These are phyloP conservation scores for Diophrys appendiculata DNA, from an alignment of 73 alveolate species.

Conservation along the genomic window DNA sequence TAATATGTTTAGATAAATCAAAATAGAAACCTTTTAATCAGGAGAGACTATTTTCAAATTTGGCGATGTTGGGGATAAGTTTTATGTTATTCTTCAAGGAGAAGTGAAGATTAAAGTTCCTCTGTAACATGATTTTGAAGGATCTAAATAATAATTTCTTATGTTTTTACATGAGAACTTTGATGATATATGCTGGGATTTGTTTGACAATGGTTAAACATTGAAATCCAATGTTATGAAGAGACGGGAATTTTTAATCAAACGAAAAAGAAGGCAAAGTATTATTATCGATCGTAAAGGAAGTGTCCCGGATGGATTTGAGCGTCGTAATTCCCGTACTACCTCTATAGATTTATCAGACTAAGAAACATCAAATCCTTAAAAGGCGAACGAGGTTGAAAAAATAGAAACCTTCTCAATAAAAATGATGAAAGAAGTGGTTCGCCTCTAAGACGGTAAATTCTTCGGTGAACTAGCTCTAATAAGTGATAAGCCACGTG, in stretches of 20 bases:
- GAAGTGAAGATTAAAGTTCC: neutral
- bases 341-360: no score
- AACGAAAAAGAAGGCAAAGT: neutral
- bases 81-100: neutral
- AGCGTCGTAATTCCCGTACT: no score
- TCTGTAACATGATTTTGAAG: neutral
- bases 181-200: neutral
- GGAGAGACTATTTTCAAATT: neutral
- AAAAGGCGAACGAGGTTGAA: neutral
- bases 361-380: neutral
- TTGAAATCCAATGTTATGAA: neutral
- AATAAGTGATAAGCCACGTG: slow-evolving; percentile 40
- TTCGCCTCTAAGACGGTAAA: neutral
- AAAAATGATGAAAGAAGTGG: neutral
- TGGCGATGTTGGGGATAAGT: neutral
- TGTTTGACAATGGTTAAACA: neutral
- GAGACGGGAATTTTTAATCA: neutral
- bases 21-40: no score
- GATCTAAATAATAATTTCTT: neutral
- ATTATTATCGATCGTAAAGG: neutral
- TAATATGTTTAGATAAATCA: no score
- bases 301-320: no score
- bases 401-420: neutral
- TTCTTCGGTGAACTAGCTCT: slow-evolving; percentile 55
- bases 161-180: neutral